Evolutionary conservation across 768 basidiomycete genomes (phyloP).

Genomic region (Cystofilobasidium macerans): DNA sequence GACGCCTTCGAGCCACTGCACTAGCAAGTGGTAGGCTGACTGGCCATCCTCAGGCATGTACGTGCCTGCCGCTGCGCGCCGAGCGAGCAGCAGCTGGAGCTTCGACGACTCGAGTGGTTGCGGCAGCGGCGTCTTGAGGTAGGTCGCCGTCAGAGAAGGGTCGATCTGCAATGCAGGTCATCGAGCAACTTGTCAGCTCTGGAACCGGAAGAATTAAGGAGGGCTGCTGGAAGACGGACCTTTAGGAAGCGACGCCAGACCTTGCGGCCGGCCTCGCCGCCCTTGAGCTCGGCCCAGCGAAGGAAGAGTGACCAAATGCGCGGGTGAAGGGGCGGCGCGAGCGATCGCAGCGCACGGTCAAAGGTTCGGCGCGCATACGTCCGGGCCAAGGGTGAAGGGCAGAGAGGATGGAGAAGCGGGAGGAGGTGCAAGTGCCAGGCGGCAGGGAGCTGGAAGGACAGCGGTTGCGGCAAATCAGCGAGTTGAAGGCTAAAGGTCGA

Average conservation of each 20-base stretch:
- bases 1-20: slow-evolving; percentile 82
- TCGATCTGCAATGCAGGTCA: slow-evolving; percentile 34
- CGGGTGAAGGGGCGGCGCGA: slow-evolving; percentile 81
- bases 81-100: slow-evolving; percentile 66
- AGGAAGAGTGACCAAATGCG: slow-evolving; percentile 90
- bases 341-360: slow-evolving; percentile 83
- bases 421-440: slow-evolving; percentile 90
- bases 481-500: background rate
- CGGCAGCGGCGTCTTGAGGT: slow-evolving; percentile 48
- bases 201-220: slow-evolving; percentile 43
- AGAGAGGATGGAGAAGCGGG: slow-evolving; percentile 76
- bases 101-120: slow-evolving; percentile 90
- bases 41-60: slow-evolving; percentile 85
- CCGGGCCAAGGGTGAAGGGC: slow-evolving; percentile 69
- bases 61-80: slow-evolving; percentile 69
- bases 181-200: background rate
- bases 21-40: slow-evolving; percentile 85
- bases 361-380: slow-evolving; percentile 89
- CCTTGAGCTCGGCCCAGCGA: slow-evolving; percentile 74
- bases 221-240: slow-evolving; percentile 46
- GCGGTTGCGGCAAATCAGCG: too few species aligned
- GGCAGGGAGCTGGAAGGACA: slow-evolving; percentile 63
- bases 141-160: slow-evolving; percentile 39
- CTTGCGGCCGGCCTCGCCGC: slow-evolving; percentile 46
- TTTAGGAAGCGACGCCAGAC: slow-evolving; percentile 82